Percentiles rank a stretch among this genome's conserved stretches.
These are phyloP conservation scores for Metarhizium album DNA, from an alignment of 2,329 filamentous ascomycete genomes.

Conservation along the genomic window DNA sequence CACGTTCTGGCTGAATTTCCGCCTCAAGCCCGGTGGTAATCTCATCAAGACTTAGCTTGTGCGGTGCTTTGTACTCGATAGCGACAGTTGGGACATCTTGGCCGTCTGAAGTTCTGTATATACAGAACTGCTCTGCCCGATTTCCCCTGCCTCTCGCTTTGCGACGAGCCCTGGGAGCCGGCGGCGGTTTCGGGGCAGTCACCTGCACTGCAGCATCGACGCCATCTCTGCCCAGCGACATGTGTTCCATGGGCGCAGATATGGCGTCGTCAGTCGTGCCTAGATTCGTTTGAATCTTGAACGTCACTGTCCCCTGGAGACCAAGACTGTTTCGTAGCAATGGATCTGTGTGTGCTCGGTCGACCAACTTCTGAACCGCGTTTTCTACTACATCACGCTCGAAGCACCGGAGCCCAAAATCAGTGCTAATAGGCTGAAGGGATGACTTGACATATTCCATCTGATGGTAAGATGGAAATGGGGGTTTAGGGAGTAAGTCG, in stretches of 20 bases:
- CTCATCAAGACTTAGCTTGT: constrained; percentile 24
- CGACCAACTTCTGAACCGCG: constrained; percentile 22
- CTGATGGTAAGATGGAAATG: constrained; percentile 23
- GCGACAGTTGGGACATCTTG: constrained; percentile 9
- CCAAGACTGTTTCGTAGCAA: constrained; percentile 17
- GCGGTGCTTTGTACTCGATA: constrained; percentile 28
- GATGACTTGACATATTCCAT: constrained; percentile 21
- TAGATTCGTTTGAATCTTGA: constrained; percentile 27
- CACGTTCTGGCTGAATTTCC: constrained; percentile 22
- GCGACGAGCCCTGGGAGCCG: constrained; percentile 1
- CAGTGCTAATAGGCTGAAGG: constrained; percentile 22
- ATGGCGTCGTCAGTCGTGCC: constrained; percentile 13
- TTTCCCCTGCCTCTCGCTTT: constrained; percentile 18
- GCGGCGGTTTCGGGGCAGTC: neutral
- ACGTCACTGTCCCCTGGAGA: constrained; percentile 22
- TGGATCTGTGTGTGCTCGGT: constrained; percentile 16
- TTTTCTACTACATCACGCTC: constrained; percentile 25
- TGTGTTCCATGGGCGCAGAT: constrained; percentile 14
- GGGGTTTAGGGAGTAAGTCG: constrained; percentile 16
- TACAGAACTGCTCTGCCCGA: constrained; percentile 22
- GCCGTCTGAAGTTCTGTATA: constrained; percentile 8
- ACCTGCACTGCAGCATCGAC: neutral
- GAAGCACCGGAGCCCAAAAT: constrained; percentile 23
- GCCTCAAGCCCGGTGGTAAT: constrained; percentile 21
- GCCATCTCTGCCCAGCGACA: constrained; percentile 9